phyloP scores from a whole-genome alignment of 306 rosid species.

The Macrotyloma uniflorum region DNA sequence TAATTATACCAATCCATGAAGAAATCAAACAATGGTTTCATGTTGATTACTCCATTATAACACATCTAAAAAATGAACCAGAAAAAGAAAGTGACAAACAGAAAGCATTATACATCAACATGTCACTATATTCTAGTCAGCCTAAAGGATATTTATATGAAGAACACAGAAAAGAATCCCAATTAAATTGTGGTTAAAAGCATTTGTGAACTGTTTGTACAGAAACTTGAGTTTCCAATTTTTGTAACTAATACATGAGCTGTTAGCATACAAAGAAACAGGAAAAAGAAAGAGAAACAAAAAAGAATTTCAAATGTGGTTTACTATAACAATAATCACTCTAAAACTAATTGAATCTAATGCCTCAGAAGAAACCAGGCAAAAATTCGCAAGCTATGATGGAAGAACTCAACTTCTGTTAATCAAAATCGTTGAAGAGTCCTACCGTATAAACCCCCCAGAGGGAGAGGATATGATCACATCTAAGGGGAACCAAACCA shows the following conservation, averaged over 20 bases:
- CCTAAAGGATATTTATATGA: conserved; percentile 13
- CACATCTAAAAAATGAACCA: conserved; percentile 9
- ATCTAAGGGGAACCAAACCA: conserved; percentile 19
- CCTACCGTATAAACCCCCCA: conserved; percentile 41
- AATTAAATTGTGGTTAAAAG: conserved; percentile 34
- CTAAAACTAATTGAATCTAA: conserved; percentile 47
- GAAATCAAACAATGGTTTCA: conserved; percentile 17
- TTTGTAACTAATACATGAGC: conserved; percentile 50
- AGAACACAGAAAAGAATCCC: conserved; percentile 33
- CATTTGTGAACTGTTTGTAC: conserved; percentile 44
- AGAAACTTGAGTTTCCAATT: conserved; percentile 41
- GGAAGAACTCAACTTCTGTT: conserved; percentile 46
- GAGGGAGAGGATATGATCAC: conserved; percentile 14
- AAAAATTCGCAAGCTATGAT: conserved; percentile 33
- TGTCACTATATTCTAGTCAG: conserved; percentile 26
- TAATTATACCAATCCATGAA: conserved; percentile 2
- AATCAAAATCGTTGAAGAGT: conserved; percentile 42
- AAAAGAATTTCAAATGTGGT: conserved; percentile 45
- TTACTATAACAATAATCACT: conserved; percentile 46
- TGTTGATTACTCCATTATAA: conserved; percentile 6
- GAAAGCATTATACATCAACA: not conserved
- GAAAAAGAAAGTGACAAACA: conserved; percentile 11
- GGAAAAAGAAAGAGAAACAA: conserved; percentile 9
- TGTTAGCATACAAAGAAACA: conserved; percentile 45
- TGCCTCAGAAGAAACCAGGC: conserved; percentile 22